Evolutionary conservation across 768 basidiomycete genomes (phyloP).

Genomic region (Agaricus blazei): DNA sequence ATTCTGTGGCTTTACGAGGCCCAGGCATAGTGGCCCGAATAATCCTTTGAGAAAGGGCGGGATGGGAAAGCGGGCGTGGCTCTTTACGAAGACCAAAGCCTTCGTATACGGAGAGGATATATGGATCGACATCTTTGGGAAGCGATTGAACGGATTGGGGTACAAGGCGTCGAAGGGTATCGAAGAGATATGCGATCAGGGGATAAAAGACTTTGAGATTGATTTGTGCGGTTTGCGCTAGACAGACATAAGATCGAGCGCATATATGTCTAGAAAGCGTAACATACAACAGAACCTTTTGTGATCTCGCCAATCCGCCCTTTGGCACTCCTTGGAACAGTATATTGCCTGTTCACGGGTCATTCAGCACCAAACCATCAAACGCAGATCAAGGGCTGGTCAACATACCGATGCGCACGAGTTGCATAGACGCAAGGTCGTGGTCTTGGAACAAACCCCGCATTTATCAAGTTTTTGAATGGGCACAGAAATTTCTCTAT

Average conservation of each 20-base stretch:
- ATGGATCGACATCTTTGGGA: neutral
- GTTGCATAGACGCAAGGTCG: constrained; percentile 7
- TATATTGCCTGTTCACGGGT: constrained; percentile 6
- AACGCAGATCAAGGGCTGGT: neutral
- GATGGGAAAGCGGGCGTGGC: constrained; percentile 1
- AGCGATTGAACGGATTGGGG: neutral
- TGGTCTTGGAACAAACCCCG: constrained; percentile 4
- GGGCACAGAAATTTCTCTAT: constrained; percentile 3
- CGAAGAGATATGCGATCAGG: neutral
- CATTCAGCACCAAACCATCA: neutral
- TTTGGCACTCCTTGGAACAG: constrained; percentile 12
- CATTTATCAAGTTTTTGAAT: constrained; percentile 12
- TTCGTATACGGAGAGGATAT: neutral
- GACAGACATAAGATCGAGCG: neutral
- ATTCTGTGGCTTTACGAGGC: neutral
- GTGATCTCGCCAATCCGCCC: constrained; percentile 11
- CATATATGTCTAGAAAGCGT: neutral
- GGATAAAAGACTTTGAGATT: neutral
- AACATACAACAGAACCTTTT: constrained; percentile 11
- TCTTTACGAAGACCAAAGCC: too few species aligned
- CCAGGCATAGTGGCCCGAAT: constrained; percentile 9
- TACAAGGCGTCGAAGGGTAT: neutral
- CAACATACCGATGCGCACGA: constrained; percentile 11
- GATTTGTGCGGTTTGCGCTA: neutral
- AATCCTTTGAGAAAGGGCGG: constrained; percentile 12